Conservation (phyloP, 805 yeast species). For the Saccharomycopsis babjevae region DNA sequence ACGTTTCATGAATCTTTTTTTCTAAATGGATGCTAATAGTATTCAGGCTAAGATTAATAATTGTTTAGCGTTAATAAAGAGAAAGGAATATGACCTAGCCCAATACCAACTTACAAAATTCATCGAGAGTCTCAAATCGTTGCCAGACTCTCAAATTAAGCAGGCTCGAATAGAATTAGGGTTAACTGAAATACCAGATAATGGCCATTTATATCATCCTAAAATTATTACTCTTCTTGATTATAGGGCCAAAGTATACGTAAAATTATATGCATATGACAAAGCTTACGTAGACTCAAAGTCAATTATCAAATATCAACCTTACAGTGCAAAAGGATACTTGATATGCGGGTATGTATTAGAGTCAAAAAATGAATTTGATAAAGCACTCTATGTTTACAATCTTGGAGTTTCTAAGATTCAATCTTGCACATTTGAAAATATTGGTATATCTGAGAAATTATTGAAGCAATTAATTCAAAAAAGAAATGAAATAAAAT, state of each 20-base stretch:
- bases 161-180: slow-evolving; percentile 6
- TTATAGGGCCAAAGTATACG: slow-evolving; percentile 19
- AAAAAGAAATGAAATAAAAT: neutral
- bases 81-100: slow-evolving; percentile 5
- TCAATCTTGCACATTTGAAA: neutral
- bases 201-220: slow-evolving; percentile 11
- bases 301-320: slow-evolving; percentile 9
- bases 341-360: slow-evolving; percentile 9
- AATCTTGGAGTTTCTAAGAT: slow-evolving; percentile 6
- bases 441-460: slow-evolving; percentile 6
- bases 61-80: slow-evolving; percentile 1
- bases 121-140: neutral
- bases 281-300: slow-evolving; percentile 16
- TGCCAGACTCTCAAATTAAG: slow-evolving; percentile 1
- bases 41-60: neutral
- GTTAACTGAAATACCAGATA: slow-evolving; percentile 6
- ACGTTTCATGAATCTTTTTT: neutral
- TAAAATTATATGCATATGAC: slow-evolving; percentile 21
- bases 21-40: neutral
- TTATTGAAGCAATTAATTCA: slow-evolving; percentile 1
- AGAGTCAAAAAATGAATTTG: neutral
- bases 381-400: slow-evolving; percentile 6
- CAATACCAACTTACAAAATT: neutral
- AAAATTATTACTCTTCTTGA: slow-evolving; percentile 5
- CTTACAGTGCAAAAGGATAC: slow-evolving; percentile 15